A percentile compares a stretch with the other conserved stretches of the same genome.
Evolutionary conservation across 139 green algal species (phyloP).

Genomic region (Micractinium conductrix): DNA sequence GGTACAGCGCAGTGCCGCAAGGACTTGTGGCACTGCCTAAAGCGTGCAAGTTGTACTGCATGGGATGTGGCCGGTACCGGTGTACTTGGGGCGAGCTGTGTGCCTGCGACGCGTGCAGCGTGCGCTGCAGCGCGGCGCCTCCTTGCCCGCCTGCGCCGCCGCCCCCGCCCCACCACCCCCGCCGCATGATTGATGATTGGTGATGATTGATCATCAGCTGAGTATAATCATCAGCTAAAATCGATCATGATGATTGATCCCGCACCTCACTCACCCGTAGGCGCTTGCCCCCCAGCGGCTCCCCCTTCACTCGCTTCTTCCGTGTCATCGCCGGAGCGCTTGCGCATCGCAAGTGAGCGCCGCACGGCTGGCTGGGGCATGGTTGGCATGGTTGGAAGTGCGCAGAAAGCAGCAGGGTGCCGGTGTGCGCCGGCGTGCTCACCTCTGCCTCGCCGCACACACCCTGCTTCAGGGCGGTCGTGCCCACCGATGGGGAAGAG

Average conservation of each 20-base stretch:
- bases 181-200: too few relatives aligned
- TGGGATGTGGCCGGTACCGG: too few relatives aligned
- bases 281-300: conserved; percentile 68
- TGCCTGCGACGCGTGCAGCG: too few relatives aligned
- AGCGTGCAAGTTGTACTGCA: too few relatives aligned
- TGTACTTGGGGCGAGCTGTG: too few relatives aligned
- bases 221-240: too few relatives aligned
- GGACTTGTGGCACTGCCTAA: too few relatives aligned
- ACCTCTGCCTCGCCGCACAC: background rate
- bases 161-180: too few relatives aligned
- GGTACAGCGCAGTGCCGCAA: too few relatives aligned
- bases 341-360: conserved; percentile 12
- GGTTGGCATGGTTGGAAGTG: background rate
- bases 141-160: too few relatives aligned
- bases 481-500: conserved; percentile 8
- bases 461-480: background rate
- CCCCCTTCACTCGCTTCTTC: conserved; percentile 20
- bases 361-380: background rate
- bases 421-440: background rate
- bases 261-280: background rate
- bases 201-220: too few relatives aligned
- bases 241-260: background rate
- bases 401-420: background rate
- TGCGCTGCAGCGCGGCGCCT: too few relatives aligned
- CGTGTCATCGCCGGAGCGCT: conserved; percentile 28